Evolutionary conservation across 306 rosid genomes (phyloP).

Genomic region (Dalbergia oliveri): DNA sequence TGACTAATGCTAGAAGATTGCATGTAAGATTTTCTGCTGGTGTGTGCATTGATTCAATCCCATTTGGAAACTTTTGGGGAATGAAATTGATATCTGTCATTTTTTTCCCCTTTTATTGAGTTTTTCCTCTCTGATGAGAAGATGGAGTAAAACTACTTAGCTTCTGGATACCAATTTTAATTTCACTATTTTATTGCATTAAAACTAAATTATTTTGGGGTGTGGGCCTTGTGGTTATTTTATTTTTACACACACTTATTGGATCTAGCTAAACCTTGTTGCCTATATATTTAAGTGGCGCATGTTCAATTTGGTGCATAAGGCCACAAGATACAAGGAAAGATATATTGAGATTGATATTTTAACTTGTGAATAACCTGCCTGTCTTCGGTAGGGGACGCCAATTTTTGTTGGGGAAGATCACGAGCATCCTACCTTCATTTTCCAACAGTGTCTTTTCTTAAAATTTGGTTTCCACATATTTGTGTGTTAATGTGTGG

Average conservation of each 20-base stretch:
- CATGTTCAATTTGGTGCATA: not conserved
- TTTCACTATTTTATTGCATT: not conserved
- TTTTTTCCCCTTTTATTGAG: too few species aligned
- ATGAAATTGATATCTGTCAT: too few species aligned
- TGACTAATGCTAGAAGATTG: not conserved
- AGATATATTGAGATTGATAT: constrained; percentile 17
- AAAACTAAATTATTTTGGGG: not conserved
- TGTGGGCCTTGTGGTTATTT: not conserved
- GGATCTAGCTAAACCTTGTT: not conserved
- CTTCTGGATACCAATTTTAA: not conserved
- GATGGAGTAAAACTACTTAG: not conserved
- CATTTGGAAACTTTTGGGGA: not conserved
- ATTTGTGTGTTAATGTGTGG: constrained; percentile 14
- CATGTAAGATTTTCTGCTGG: not conserved
- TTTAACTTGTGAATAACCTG: constrained; percentile 39
- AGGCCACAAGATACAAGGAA: not conserved
- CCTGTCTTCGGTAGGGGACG: not conserved
- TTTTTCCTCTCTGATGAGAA: not conserved
- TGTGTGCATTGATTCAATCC: not conserved
- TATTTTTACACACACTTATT: not conserved
- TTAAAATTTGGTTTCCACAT: constrained; percentile 12
- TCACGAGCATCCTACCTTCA: constrained; percentile 29
- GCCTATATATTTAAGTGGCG: not conserved
- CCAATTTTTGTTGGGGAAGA: not conserved
- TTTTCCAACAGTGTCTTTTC: not conserved